Evolutionary conservation across 176 grass and related monocot species (phyloP).

Genomic region (Tillandsia fasciculata): DNA sequence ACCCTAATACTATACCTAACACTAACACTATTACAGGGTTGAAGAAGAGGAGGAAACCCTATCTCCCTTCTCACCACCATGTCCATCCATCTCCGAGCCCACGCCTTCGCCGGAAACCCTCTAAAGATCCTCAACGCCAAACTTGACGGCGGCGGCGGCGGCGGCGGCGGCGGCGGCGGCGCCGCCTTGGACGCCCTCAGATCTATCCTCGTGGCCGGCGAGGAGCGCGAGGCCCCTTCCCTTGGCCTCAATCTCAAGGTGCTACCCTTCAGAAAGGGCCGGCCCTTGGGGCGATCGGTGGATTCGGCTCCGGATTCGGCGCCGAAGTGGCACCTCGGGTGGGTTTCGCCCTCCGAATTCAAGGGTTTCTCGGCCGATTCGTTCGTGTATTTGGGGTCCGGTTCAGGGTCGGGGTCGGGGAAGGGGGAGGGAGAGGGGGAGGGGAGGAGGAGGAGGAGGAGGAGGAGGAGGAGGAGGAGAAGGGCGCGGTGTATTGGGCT

Average conservation of each 20-base stretch:
- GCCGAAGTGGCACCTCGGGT: slow-evolving; percentile 51
- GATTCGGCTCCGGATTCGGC: slow-evolving; percentile 4
- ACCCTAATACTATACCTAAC: too few relatives aligned
- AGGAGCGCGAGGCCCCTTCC: slow-evolving; percentile 8
- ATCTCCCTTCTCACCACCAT: slow-evolving; percentile 27
- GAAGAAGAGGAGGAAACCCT: background rate
- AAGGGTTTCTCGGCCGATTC: slow-evolving; percentile 20
- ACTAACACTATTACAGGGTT: background rate
- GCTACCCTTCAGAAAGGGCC: slow-evolving; percentile 66
- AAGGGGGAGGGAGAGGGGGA: slow-evolving; percentile 26
- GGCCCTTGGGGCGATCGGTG: slow-evolving; percentile 48
- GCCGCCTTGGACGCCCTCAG: slow-evolving; percentile 41
- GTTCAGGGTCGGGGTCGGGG: slow-evolving; percentile 23
- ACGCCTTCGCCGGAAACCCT: slow-evolving; percentile 79
- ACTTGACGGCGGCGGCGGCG: slow-evolving; percentile 1
- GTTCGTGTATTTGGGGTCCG: slow-evolving; percentile 76
- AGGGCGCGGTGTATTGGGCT: slow-evolving; percentile 47
- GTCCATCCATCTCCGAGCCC: slow-evolving; percentile 51
- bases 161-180: slow-evolving; percentile 3
- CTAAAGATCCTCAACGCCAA: slow-evolving; percentile 34
- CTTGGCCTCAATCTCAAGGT: slow-evolving; percentile 27
- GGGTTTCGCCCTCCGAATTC: slow-evolving; percentile 46
- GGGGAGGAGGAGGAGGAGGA: slow-evolving; percentile 28
- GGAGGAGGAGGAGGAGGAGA: slow-evolving; percentile 23
- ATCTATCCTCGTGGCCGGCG: slow-evolving; percentile 29